These are phyloP conservation scores for Fusarium torreyae DNA, from an alignment of 2,329 filamentous ascomycete species.

Conservation along the genomic window DNA sequence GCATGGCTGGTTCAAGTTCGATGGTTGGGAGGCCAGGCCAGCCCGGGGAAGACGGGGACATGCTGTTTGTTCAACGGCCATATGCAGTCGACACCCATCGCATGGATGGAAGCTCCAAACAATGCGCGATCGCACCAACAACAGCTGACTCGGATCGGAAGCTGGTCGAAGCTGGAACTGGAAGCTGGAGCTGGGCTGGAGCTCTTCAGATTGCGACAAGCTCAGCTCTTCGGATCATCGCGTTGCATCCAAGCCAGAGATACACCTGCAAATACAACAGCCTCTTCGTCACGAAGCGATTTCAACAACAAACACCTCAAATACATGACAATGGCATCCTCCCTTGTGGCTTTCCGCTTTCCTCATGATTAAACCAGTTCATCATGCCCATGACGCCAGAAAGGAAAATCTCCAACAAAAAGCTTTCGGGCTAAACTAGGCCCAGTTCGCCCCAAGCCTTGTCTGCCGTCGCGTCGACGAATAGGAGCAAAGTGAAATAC, in stretches of 20 bases:
- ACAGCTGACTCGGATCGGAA: slow-evolving; percentile 25
- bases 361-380: slow-evolving; percentile 22
- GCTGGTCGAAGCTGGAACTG: slow-evolving; percentile 25
- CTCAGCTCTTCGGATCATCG: slow-evolving; percentile 19
- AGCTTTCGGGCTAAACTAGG: slow-evolving; percentile 40
- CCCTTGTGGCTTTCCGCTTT: neutral
- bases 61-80: neutral
- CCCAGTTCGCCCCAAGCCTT: slow-evolving; percentile 38
- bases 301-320: neutral
- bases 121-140: slow-evolving; percentile 3
- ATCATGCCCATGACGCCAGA: slow-evolving; percentile 32
- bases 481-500: slow-evolving; percentile 27
- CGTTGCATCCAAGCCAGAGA: neutral
- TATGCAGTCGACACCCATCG: neutral
- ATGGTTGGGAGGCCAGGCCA: slow-evolving; percentile 5
- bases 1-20: slow-evolving; percentile 11
- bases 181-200: slow-evolving; percentile 12
- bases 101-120: neutral
- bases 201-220: slow-evolving; percentile 26
- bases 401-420: slow-evolving; percentile 43
- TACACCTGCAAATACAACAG: slow-evolving; percentile 8
- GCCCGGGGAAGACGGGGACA: neutral
- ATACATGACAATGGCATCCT: neutral
- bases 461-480: slow-evolving; percentile 37
- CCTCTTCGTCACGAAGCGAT: slow-evolving; percentile 4